A percentile compares a stretch with the other conserved stretches of the same genome.
Conservation (phyloP, 352 stramenopile genomes). For the Globisporangium emineosum region DNA sequence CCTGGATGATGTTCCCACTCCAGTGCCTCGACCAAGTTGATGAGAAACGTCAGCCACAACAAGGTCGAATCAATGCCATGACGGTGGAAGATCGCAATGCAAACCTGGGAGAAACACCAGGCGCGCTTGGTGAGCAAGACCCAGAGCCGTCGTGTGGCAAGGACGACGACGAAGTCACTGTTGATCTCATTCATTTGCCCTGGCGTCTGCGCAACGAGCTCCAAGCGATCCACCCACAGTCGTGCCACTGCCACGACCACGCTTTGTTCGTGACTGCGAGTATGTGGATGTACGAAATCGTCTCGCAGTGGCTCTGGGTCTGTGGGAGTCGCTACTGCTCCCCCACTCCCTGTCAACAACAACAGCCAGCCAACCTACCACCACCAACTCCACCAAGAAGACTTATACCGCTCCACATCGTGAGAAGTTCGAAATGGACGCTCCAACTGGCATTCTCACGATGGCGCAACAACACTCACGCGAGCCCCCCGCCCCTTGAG, state of each 20-base stretch:
- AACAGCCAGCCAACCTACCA: neutral
- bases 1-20: constrained; percentile 12
- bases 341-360: neutral
- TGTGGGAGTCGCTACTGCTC: constrained; percentile 2
- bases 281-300: constrained; percentile 22
- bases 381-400: neutral
- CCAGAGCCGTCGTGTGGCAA: neutral
- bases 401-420: neutral
- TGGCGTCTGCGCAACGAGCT: constrained; percentile 34
- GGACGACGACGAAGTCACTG: neutral
- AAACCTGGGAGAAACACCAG: neutral
- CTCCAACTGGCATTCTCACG: neutral
- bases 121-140: neutral
- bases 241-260: constrained; percentile 26
- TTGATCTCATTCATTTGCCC: neutral
- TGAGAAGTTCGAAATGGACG: neutral
- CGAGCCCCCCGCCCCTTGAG: constrained; percentile 6
- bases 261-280: constrained; percentile 11
- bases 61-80: neutral
- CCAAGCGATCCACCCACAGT: constrained; percentile 23
- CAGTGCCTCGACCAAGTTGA: neutral
- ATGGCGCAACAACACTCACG: neutral
- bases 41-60: neutral
- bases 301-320: constrained; percentile 33
- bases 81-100: neutral